Evolutionary conservation across 202 grass and related monocot genomes (phyloP).

Genomic region (Thinopyrum obtusiflorum): DNA sequence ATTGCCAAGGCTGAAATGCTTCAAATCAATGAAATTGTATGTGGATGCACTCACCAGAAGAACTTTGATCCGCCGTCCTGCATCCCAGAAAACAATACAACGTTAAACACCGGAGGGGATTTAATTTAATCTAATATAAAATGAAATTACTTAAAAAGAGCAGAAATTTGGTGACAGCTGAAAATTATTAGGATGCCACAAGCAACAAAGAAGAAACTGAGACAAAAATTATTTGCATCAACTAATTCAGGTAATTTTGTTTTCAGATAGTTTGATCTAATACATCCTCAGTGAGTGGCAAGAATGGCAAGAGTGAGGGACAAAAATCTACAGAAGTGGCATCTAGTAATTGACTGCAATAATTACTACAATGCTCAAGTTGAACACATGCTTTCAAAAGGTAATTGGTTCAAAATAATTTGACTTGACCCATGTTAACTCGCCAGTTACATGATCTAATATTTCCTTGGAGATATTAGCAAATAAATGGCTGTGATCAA

Average conservation of each 20-base stretch:
- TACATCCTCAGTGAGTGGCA: neutral
- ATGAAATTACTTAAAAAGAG: conserved; percentile 24
- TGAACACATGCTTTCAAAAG: neutral
- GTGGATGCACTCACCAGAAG: conserved; percentile 66
- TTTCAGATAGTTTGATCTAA: neutral
- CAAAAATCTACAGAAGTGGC: neutral
- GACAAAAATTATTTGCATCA: neutral
- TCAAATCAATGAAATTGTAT: conserved; percentile 4
- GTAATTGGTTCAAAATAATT: neutral
- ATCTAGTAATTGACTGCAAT: neutral
- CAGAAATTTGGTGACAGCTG: neutral
- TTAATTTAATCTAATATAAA: neutral
- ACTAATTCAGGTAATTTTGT: neutral
- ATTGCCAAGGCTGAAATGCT: neutral
- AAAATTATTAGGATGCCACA: neutral
- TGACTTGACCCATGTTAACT: neutral
- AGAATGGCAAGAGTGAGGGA: neutral
- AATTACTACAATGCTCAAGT: neutral
- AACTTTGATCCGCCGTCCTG: conserved; percentile 68
- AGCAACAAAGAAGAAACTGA: neutral
- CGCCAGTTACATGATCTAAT: neutral
- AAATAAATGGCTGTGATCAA: conserved; percentile 5
- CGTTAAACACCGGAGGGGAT: conserved; percentile 29
- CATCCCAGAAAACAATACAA: conserved; percentile 27
- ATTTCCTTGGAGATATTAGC: neutral